Percentiles rank a stretch among this genome's conserved stretches.
Evolutionary conservation across 345 rosid genomes (phyloP).

Genomic region (Arabidopsis arenosa): DNA sequence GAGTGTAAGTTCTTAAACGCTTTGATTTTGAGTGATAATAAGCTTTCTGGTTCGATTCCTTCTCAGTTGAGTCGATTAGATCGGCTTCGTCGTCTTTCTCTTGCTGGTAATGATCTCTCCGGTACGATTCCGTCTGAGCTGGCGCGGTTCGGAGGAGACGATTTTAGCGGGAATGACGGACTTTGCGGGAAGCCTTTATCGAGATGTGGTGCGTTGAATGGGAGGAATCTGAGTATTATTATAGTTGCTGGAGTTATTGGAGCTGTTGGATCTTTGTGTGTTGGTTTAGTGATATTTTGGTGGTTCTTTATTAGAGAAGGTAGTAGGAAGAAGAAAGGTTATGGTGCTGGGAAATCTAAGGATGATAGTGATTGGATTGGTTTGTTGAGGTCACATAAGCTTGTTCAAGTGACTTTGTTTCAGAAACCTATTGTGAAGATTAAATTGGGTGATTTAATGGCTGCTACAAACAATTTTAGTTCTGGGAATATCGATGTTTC

Average conservation of each 20-base stretch:
- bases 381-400: slow-evolving; percentile 63
- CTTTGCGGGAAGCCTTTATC: slow-evolving; percentile 64
- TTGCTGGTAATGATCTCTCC: slow-evolving; percentile 53
- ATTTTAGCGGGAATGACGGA: slow-evolving; percentile 50
- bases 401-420: slow-evolving; percentile 68
- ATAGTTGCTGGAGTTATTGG: slow-evolving; percentile 61
- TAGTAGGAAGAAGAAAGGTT: slow-evolving; percentile 50
- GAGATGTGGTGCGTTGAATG: slow-evolving; percentile 61
- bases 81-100: slow-evolving; percentile 56
- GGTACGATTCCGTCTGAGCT: slow-evolving; percentile 62
- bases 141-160: slow-evolving; percentile 41
- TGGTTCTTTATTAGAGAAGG: slow-evolving; percentile 57
- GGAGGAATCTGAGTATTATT: slow-evolving; percentile 52
- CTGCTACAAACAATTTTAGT: slow-evolving; percentile 55
- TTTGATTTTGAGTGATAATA: slow-evolving; percentile 50
- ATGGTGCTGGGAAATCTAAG: slow-evolving; percentile 49
- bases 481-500: slow-evolving; percentile 54
- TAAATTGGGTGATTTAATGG: slow-evolving; percentile 57
- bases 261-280: slow-evolving; percentile 52
- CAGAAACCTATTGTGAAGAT: slow-evolving; percentile 70
- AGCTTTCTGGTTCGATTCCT: slow-evolving; percentile 63
- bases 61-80: slow-evolving; percentile 53
- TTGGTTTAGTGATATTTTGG: slow-evolving; percentile 62
- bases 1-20: slow-evolving; percentile 61
- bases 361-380: slow-evolving; percentile 63